These are phyloP conservation scores for Salix brachista DNA, from an alignment of 345 rosid genomes.

Conservation along the genomic window DNA sequence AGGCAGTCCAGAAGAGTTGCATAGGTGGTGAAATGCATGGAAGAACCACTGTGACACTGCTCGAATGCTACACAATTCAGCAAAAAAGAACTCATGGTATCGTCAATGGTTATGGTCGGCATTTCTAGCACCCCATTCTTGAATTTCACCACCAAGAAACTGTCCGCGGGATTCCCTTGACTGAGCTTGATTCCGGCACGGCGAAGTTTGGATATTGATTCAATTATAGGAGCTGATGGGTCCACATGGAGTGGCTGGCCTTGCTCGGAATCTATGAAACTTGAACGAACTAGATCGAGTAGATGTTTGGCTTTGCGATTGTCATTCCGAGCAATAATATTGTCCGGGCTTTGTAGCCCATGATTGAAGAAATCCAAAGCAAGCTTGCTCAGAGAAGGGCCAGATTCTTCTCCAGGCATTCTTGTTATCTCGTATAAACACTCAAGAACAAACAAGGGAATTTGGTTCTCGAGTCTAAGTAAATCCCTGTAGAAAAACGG, in stretches of 20 bases:
- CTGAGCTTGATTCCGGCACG: constrained; percentile 52
- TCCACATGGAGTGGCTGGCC: neutral
- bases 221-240: constrained; percentile 42
- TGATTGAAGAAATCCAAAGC: constrained; percentile 65
- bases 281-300: constrained; percentile 61
- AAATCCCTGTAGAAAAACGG: constrained; percentile 69
- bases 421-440: constrained; percentile 43
- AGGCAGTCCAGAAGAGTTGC: constrained; percentile 63
- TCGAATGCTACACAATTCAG: constrained; percentile 74
- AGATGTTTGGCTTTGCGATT: constrained; percentile 47
- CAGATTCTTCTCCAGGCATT: constrained; percentile 25
- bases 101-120: constrained; percentile 68
- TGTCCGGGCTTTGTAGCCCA: constrained; percentile 35
- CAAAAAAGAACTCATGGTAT: constrained; percentile 62
- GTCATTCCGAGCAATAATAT: constrained; percentile 24
- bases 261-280: constrained; percentile 37
- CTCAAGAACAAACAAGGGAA: constrained; percentile 68
- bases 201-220: constrained; percentile 64
- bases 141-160: constrained; percentile 61
- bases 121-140: constrained; percentile 52
- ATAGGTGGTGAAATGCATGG: constrained; percentile 67
- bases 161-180: constrained; percentile 24
- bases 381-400: constrained; percentile 34
- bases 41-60: constrained; percentile 55
- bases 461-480: constrained; percentile 51